phyloP scores from a whole-genome alignment of 805 yeast species.

The Ogataea degrootiae region DNA sequence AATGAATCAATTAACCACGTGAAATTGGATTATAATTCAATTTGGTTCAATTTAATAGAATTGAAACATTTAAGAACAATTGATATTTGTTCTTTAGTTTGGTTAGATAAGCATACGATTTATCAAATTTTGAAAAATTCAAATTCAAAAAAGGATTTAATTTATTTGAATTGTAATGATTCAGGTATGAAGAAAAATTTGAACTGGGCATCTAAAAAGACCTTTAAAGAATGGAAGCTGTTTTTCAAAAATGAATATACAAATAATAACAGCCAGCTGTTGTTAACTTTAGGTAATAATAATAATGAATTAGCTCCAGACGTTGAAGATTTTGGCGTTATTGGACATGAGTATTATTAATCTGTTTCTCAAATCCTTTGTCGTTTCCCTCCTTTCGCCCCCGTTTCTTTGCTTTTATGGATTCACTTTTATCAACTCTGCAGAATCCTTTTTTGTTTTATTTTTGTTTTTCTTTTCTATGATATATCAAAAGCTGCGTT shows the following conservation, averaged over 20 bases:
- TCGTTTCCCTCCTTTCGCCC: neutral
- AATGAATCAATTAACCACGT: conserved; percentile 25
- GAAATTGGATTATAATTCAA: conserved; percentile 45
- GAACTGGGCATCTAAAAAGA: conserved; percentile 38
- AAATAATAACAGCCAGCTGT: neutral
- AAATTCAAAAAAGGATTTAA: conserved; percentile 10
- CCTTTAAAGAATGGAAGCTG: conserved; percentile 21
- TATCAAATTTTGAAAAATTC: conserved; percentile 14
- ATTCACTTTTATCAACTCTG: no score
- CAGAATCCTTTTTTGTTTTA: no score
- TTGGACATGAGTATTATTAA: conserved; percentile 15
- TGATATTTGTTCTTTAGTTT: conserved; percentile 30
- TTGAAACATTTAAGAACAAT: conserved; percentile 16
- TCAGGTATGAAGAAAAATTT: conserved; percentile 46
- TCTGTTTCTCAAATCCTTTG: neutral
- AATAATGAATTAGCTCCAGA: neutral
- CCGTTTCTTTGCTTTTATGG: no score
- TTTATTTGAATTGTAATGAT: conserved; percentile 37
- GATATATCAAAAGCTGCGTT: no score
- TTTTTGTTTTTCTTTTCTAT: no score
- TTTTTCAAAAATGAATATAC: conserved; percentile 10
- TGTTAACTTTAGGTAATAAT: neutral
- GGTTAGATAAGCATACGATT: conserved; percentile 30
- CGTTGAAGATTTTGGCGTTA: conserved; percentile 5
- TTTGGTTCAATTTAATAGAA: conserved; percentile 24